Evolutionary conservation across 148 eudicot species (phyloP), one percentile per base, ranked within the genome.

Genomic region (Chenopodium formosanum): DNA sequence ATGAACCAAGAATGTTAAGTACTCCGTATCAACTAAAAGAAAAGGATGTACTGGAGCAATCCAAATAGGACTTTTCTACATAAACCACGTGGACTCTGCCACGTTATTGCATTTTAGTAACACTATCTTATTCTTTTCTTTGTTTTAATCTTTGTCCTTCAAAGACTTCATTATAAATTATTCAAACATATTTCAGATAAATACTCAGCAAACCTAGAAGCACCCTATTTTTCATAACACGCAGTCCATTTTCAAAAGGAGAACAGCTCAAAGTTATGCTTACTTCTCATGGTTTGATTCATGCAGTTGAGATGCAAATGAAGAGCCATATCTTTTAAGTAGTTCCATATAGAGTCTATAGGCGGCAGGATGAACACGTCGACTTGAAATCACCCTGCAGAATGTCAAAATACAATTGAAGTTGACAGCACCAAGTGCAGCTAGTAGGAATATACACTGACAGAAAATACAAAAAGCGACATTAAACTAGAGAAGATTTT

Each of bases 271-370:
- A 70, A 76, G 75, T 46, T 29, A 31, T n/a, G 83, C 96, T 85
- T 85, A 95, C 97, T 89, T 88, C 27, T 83, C 86, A 86, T 89
- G 80, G 83, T 86, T 86, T 56, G 90, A 90, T 82, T 89, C 88
- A 71, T 86, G 86, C 25, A 89, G 83, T 50, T 85, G 89, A 82
- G 90, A 92, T 77, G 90, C 86, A 81, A 89, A 84, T 29, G 90
- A 88, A 84, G 90, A 92, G 9, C 88, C 88, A 72, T 95, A 90
- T 86, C 99, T 89, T 81, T 83, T 93, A 50, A 92, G 90, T 75
- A 95, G 93, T 86, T 95, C 97, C 88, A 95, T 75, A 75, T 92
- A 95, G 60, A 95, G 90, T 88, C 99, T 88, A 84, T 92, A 93
- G 29, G 97, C 97, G 4, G 89, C 89, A 71, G 94, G 97, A 70